Evolutionary conservation across 2,329 filamentous ascomycete species (phyloP).

Genomic region (Colletotrichum tanaceti): DNA sequence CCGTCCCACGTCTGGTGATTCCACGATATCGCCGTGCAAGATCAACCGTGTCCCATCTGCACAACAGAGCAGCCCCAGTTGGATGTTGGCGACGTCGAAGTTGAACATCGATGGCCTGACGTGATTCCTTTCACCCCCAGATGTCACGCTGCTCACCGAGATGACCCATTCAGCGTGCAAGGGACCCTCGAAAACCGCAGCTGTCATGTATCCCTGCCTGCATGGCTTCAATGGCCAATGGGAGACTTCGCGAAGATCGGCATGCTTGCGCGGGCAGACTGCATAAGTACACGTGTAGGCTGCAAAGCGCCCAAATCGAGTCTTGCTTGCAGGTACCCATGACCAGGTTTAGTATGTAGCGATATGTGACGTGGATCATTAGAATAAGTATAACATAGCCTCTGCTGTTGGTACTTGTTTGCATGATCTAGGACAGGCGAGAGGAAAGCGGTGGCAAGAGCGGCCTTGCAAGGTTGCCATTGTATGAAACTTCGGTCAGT

Average conservation of each 20-base stretch:
- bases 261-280: slow-evolving; percentile 13
- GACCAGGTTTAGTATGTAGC: slow-evolving; percentile 8
- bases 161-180: slow-evolving; percentile 14
- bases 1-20: no score
- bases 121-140: not conserved
- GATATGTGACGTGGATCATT: slow-evolving; percentile 24
- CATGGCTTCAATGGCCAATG: slow-evolving; percentile 28
- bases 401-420: not conserved
- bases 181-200: slow-evolving; percentile 5
- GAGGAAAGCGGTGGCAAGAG: slow-evolving; percentile 3
- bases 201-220: slow-evolving; percentile 28
- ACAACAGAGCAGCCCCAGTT: not conserved
- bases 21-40: not conserved
- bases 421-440: not conserved
- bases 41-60: not conserved
- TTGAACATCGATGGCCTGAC: not conserved
- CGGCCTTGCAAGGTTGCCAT: slow-evolving; percentile 21
- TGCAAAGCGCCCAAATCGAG: slow-evolving; percentile 10
- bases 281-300: slow-evolving; percentile 14
- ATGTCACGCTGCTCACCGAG: slow-evolving; percentile 26
- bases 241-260: slow-evolving; percentile 12
- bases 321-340: slow-evolving; percentile 16
- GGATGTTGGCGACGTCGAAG: not conserved
- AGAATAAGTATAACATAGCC: not conserved
- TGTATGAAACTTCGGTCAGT: not conserved